Evolutionary conservation across 2,329 filamentous ascomycete genomes (phyloP).

Genomic region (Colletotrichum kahawae): DNA sequence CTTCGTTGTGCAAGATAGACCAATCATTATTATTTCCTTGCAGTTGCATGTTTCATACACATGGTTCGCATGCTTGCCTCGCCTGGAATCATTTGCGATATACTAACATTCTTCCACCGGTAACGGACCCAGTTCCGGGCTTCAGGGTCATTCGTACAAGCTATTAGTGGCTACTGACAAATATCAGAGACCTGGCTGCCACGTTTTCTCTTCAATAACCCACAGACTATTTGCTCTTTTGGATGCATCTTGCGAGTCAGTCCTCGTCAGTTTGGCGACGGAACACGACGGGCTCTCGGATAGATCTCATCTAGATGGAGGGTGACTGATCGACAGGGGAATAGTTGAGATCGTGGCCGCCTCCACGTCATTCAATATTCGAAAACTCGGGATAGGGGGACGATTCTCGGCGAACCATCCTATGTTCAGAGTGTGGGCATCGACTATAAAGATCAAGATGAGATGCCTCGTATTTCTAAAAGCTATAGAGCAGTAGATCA

Average conservation of each 20-base stretch:
- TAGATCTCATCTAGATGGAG: background rate
- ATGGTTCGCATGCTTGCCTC: background rate
- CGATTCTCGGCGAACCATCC: background rate
- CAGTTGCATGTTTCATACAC: constrained; percentile 7
- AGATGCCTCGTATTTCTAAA: background rate
- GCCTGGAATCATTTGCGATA: background rate
- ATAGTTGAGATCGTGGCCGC: background rate
- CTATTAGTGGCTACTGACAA: background rate
- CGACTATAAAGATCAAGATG: background rate
- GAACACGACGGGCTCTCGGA: background rate
- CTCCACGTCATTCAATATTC: background rate
- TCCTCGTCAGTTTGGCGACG: background rate
- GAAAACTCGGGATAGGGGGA: background rate
- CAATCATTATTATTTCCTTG: background rate
- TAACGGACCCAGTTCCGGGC: background rate
- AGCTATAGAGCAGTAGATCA: background rate
- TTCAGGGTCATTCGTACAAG: background rate
- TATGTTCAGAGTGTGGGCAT: background rate
- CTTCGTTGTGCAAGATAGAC: background rate
- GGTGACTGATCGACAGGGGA: background rate
- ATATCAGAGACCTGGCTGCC: constrained; percentile 16
- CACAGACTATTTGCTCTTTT: constrained; percentile 17
- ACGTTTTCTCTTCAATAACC: constrained; percentile 23
- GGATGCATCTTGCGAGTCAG: background rate
- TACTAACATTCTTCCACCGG: background rate